phyloP scores from a whole-genome alignment of 148 eudicot genomes.

The Camellia sinensis region DNA sequence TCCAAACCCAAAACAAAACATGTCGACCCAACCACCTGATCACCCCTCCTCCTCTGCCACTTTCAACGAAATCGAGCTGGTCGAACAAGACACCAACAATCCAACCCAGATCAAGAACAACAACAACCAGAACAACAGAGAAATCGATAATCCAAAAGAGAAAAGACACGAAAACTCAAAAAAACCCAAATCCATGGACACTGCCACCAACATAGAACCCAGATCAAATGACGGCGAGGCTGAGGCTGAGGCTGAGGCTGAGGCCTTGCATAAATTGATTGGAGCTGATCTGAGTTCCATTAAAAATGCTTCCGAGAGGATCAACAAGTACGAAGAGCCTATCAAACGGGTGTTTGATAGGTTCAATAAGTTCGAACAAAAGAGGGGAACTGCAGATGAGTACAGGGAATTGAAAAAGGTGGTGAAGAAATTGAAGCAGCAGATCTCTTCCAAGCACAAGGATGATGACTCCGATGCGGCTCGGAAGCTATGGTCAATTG shows the following conservation, averaged over 20 bases:
- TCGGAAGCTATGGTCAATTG: not conserved
- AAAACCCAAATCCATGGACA: not conserved
- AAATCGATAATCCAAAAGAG: not conserved
- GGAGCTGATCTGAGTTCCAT: constrained; percentile 1
- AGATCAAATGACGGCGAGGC: not conserved
- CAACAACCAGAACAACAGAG: not conserved
- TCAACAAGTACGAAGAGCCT: not conserved
- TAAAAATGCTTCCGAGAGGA: not conserved
- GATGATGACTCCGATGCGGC: not conserved
- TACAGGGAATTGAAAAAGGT: constrained; percentile 20
- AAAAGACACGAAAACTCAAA: not conserved
- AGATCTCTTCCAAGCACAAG: constrained; percentile 15
- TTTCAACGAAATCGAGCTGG: not conserved
- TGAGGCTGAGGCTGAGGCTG: not conserved
- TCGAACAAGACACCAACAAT: not conserved
- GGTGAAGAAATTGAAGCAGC: constrained; percentile 21
- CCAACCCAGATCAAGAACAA: not conserved
- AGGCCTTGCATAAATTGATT: not conserved
- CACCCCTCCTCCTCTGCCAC: not conserved
- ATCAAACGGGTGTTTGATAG: too few species aligned
- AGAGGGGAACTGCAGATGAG: not conserved
- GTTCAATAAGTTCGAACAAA: too few species aligned
- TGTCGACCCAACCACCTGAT: not conserved
- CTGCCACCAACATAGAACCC: not conserved
- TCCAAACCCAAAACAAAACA: not conserved